Percentiles rank a stretch among this genome's conserved stretches.
Evolutionary conservation across 805 yeast species (phyloP).

Genomic region (Gaillardinia entomophila): DNA sequence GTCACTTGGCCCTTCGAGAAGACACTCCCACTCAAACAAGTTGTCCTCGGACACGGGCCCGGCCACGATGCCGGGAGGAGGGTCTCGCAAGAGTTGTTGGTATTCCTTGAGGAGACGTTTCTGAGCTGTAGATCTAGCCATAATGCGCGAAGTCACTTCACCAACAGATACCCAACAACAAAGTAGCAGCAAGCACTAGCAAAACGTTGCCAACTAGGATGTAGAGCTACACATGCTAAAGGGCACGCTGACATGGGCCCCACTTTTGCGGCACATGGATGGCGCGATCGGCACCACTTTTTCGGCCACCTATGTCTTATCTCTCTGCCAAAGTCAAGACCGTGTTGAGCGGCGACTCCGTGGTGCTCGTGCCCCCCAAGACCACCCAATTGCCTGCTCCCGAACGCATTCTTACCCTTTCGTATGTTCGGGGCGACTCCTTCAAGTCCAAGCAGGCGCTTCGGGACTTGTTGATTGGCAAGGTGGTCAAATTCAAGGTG

Average conservation of each 20-base stretch:
- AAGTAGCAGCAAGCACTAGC: no score
- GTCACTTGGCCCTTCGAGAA: constrained; percentile 76
- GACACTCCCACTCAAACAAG: constrained; percentile 77
- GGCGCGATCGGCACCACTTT: no score
- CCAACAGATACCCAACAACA: no score
- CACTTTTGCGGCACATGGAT: no score
- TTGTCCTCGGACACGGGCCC: constrained; percentile 79
- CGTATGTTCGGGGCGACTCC: constrained; percentile 58
- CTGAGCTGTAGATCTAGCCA: constrained; percentile 58
- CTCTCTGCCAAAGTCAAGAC: constrained; percentile 59
- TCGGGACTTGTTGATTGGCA: constrained; percentile 59
- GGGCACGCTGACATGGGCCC: no score
- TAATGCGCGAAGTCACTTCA: no score
- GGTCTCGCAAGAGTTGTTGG: constrained; percentile 76
- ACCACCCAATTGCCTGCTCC: constrained; percentile 37
- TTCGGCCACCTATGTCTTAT: neutral
- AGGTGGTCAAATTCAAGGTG: constrained; percentile 54
- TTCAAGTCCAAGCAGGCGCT: constrained; percentile 58
- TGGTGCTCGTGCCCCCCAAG: constrained; percentile 50
- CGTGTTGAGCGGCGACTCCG: constrained; percentile 66
- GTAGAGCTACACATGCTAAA: no score
- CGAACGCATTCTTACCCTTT: constrained; percentile 61
- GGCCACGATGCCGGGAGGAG: constrained; percentile 94
- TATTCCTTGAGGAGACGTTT: constrained; percentile 82
- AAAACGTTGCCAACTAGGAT: no score